Evolutionary conservation across 306 rosid genomes (phyloP).

Genomic region (Begonia loranthoides): DNA sequence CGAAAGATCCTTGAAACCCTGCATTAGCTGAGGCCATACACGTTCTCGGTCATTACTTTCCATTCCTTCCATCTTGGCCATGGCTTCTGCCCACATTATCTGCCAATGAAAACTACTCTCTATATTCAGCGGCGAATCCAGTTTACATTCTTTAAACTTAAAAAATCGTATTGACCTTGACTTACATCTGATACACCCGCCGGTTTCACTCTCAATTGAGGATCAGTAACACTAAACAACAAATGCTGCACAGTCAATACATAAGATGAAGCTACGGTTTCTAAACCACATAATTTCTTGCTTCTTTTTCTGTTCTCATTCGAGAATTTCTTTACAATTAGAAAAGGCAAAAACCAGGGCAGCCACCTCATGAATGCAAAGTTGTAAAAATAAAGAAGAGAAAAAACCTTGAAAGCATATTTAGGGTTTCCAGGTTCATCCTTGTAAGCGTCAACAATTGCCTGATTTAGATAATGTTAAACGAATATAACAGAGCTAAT

Average conservation of each 20-base stretch:
- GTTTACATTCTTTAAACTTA: neutral
- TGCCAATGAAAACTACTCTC: conserved; percentile 57
- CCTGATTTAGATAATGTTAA: conserved; percentile 22
- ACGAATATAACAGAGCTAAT: neutral
- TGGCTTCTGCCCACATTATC: conserved; percentile 99
- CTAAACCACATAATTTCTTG: neutral
- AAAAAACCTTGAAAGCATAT: conserved; percentile 74
- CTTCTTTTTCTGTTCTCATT: neutral
- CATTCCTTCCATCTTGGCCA: conserved; percentile 95
- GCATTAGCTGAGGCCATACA: conserved; percentile 88
- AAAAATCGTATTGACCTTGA: conserved; percentile 9
- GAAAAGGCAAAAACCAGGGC: neutral
- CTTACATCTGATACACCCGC: conserved; percentile 96
- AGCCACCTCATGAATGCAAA: neutral
- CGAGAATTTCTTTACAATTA: neutral
- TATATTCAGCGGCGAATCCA: conserved; percentile 23
- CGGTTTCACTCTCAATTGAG: conserved; percentile 69
- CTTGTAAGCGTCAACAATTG: conserved; percentile 81
- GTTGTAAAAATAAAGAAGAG: neutral
- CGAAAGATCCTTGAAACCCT: conserved; percentile 90
- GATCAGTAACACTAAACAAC: conserved; percentile 79
- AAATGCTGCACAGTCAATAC: conserved; percentile 58
- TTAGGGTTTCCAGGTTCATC: conserved; percentile 83
- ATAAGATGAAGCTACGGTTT: neutral
- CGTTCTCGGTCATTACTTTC: conserved; percentile 85